Percentiles rank a stretch among this genome's conserved stretches.
phyloP scores from a whole-genome alignment of 2,329 filamentous ascomycete species.

The Ceratocystis alfenasii region DNA sequence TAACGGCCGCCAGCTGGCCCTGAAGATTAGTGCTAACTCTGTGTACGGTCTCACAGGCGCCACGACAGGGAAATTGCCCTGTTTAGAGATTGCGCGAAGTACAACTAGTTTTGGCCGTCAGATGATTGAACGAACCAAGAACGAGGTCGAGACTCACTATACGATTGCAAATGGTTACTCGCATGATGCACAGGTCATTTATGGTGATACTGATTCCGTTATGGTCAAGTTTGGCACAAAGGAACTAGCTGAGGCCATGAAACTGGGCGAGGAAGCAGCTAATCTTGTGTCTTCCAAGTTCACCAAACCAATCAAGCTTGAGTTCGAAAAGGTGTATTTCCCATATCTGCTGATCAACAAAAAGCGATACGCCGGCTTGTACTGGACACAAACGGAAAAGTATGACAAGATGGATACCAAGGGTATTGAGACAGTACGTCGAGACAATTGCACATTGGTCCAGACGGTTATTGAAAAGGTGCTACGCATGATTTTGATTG shows the following conservation, averaged over 20 bases:
- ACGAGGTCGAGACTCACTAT: slow-evolving; percentile 85
- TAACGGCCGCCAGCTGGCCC: slow-evolving; percentile 88
- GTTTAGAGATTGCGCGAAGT: slow-evolving; percentile 87
- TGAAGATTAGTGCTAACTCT: slow-evolving; percentile 95
- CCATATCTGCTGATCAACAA: slow-evolving; percentile 99
- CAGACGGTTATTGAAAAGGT: slow-evolving; percentile 98
- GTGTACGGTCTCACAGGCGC: slow-evolving; percentile 96
- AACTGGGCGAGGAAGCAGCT: slow-evolving; percentile 84
- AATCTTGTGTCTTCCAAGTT: slow-evolving; percentile 84
- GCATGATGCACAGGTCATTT: slow-evolving; percentile 93
- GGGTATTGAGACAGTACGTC: slow-evolving; percentile 92
- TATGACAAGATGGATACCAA: slow-evolving; percentile 99
- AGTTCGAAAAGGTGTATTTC: slow-evolving; percentile 98
- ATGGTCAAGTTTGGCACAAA: slow-evolving; percentile 98
- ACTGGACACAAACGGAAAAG: slow-evolving; percentile 89
- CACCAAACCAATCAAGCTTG: slow-evolving; percentile 91
- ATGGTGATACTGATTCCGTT: slow-evolving; percentile 97
- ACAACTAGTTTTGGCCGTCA: slow-evolving; percentile 94
- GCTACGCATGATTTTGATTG: slow-evolving; percentile 86
- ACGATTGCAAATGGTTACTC: slow-evolving; percentile 88
- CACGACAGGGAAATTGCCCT: slow-evolving; percentile 89
- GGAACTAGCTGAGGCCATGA: slow-evolving; percentile 82
- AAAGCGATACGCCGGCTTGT: slow-evolving; percentile 95
- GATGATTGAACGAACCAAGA: slow-evolving; percentile 97
- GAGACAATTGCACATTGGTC: slow-evolving; percentile 91